These are phyloP conservation scores for Verbena officinalis DNA, from an alignment of 257 asterid species.

Conservation along the genomic window DNA sequence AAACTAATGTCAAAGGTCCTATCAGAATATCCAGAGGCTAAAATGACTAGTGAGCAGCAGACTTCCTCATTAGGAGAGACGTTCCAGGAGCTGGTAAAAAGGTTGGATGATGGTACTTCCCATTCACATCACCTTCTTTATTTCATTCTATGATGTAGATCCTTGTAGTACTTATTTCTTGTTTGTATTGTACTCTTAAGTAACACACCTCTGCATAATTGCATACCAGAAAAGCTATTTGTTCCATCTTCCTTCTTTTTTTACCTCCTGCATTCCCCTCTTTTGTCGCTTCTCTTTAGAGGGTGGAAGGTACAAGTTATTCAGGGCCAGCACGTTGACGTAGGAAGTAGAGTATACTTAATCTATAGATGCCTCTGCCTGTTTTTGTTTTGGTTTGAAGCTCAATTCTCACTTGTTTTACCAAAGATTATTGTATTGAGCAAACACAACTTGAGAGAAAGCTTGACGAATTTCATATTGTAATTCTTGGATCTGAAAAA, in stretches of 20 bases:
- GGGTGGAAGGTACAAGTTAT: constrained; percentile 3
- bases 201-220: constrained; percentile 6
- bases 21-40: constrained; percentile 85
- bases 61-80: constrained; percentile 74
- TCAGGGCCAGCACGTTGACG: neutral
- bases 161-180: constrained; percentile 10
- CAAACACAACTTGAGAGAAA: constrained; percentile 5
- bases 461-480: neutral
- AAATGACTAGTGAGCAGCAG: constrained; percentile 74
- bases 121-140: constrained; percentile 35
- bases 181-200: constrained; percentile 1
- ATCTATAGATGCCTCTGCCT: constrained; percentile 1
- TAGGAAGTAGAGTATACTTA: neutral
- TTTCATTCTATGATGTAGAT: constrained; percentile 22
- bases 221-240: constrained; percentile 6
- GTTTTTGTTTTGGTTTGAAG: constrained; percentile 1
- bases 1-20: constrained; percentile 56
- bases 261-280: neutral
- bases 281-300: neutral
- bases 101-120: constrained; percentile 98
- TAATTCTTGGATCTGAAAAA: constrained; percentile 6
- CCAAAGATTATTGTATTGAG: neutral
- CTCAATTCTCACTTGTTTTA: constrained; percentile 9
- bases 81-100: constrained; percentile 74
- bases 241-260: neutral